Evolutionary conservation across 1,139 yeast genomes (phyloP).

Genomic region (Blastobotrys capitulatus): DNA sequence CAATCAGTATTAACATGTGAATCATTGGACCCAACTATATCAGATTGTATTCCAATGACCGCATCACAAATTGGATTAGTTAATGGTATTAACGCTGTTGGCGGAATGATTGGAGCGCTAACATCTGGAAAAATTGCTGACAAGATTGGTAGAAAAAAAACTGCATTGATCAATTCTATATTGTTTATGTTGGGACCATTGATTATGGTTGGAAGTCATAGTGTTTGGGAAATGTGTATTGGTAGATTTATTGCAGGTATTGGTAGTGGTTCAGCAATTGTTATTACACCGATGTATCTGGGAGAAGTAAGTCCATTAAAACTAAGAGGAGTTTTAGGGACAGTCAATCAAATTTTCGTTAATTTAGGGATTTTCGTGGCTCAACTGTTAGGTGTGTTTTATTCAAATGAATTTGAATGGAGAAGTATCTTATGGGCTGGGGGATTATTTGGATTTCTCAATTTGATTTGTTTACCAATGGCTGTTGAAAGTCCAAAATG

Average conservation of each 20-base stretch:
- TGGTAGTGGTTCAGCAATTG: slow-evolving; percentile 85
- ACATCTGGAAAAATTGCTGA: slow-evolving; percentile 70
- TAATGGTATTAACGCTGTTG: slow-evolving; percentile 81
- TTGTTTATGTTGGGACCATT: slow-evolving; percentile 65
- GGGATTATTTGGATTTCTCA: slow-evolving; percentile 45
- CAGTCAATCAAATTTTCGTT: slow-evolving; percentile 81
- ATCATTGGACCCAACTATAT: slow-evolving; percentile 25
- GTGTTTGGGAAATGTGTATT: slow-evolving; percentile 42
- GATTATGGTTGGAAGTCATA: slow-evolving; percentile 49
- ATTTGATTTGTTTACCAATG: slow-evolving; percentile 42
- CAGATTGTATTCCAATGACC: slow-evolving; percentile 55
- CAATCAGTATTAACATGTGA: slow-evolving; percentile 55
- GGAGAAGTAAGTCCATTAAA: slow-evolving; percentile 71
- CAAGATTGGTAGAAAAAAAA: slow-evolving; percentile 54
- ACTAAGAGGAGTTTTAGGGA: slow-evolving; percentile 72
- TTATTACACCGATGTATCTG: slow-evolving; percentile 73
- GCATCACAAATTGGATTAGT: slow-evolving; percentile 67
- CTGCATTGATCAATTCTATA: slow-evolving; percentile 51
- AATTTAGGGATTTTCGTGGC: slow-evolving; percentile 79
- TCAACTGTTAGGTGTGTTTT: slow-evolving; percentile 63
- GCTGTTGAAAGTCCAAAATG: slow-evolving; percentile 85
- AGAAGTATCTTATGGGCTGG: slow-evolving; percentile 61
- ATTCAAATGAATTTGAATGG: slow-evolving; percentile 69
- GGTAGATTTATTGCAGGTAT: slow-evolving; percentile 79
- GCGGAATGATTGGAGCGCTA: slow-evolving; percentile 78